A percentile compares a stretch with the other conserved stretches of the same genome.
These are phyloP conservation scores for Penicillium italicum DNA, from an alignment of 2,329 filamentous ascomycete species.

Conservation along the genomic window DNA sequence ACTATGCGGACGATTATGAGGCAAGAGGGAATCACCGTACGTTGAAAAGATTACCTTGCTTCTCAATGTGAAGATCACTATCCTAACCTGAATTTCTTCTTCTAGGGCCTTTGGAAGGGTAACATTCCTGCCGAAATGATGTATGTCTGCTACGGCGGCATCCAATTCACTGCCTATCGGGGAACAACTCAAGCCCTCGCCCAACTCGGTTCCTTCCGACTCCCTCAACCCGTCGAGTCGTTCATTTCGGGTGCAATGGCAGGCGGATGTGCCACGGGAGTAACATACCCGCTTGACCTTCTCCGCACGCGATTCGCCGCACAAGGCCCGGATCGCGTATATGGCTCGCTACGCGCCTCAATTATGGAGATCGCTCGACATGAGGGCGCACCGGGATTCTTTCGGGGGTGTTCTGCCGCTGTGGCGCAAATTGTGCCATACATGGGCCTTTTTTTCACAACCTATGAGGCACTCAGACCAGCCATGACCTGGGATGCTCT, in stretches of 20 bases:
- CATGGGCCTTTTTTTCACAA: conserved; percentile 94
- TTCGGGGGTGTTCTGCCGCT: conserved; percentile 77
- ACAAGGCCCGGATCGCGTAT: conserved; percentile 78
- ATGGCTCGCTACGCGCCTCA: conserved; percentile 65
- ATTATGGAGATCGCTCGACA: conserved; percentile 67
- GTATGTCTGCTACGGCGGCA: conserved; percentile 84
- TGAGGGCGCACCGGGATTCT: conserved; percentile 79
- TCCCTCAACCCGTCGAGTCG: conserved; percentile 68
- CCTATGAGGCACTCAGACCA: conserved; percentile 73
- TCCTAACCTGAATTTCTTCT: neutral
- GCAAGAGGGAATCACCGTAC: conserved; percentile 72
- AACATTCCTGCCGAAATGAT: conserved; percentile 93
- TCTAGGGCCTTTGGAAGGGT: conserved; percentile 82
- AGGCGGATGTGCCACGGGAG: conserved; percentile 74
- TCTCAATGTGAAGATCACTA: neutral
- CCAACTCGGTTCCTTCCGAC: conserved; percentile 45
- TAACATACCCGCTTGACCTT: conserved; percentile 90
- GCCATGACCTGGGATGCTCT: conserved; percentile 51
- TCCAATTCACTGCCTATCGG: conserved; percentile 88
- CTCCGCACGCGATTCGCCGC: conserved; percentile 95
- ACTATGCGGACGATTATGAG: conserved; percentile 73
- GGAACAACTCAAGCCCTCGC: conserved; percentile 66
- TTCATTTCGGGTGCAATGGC: conserved; percentile 81
- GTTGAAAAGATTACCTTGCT: conserved; percentile 4
- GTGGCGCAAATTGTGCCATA: conserved; percentile 87